Conservation (phyloP, 768 basidiomycete species). For the Panaeolus papilionaceus region DNA sequence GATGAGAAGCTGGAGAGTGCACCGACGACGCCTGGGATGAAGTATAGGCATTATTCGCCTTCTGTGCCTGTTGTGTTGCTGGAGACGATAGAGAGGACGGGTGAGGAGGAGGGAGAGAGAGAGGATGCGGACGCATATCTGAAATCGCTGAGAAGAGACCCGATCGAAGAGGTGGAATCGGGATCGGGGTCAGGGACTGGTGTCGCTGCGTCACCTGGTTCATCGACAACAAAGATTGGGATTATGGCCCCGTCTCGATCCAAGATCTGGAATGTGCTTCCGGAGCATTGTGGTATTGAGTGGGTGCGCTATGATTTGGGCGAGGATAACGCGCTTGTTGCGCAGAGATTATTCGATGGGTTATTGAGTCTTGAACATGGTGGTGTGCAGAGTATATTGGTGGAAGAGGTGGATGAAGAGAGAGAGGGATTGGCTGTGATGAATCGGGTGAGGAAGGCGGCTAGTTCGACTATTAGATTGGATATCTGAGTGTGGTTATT, state of each 20-base stretch:
- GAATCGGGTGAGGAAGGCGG: constrained; percentile 93
- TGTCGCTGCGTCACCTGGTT: no score
- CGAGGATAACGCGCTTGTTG: constrained; percentile 68
- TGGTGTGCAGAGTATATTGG: constrained; percentile 81
- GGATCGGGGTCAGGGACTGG: no score
- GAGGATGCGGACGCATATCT: constrained; percentile 25
- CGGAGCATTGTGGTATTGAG: constrained; percentile 44
- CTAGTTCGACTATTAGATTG: constrained; percentile 59
- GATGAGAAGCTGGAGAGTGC: constrained; percentile 73
- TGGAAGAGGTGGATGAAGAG: constrained; percentile 84
- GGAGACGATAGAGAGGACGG: constrained; percentile 54
- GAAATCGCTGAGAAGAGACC: not conserved
- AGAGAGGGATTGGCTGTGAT: constrained; percentile 92
- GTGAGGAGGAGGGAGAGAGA: constrained; percentile 31
- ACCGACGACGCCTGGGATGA: constrained; percentile 98
- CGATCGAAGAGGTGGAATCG: no score
- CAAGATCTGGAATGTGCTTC: constrained; percentile 41
- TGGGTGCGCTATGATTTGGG: constrained; percentile 66
- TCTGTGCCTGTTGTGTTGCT: constrained; percentile 84
- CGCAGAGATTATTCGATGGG: constrained; percentile 87
- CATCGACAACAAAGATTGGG: constrained; percentile 55
- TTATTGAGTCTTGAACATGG: constrained; percentile 78
- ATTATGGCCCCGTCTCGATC: constrained; percentile 71
- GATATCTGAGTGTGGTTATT: constrained; percentile 24
- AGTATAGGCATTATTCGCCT: constrained; percentile 97